Percentiles rank a stretch among this genome's conserved stretches.
Evolutionary conservation across 306 rosid species (phyloP).

Genomic region (Acacia acuminata): DNA sequence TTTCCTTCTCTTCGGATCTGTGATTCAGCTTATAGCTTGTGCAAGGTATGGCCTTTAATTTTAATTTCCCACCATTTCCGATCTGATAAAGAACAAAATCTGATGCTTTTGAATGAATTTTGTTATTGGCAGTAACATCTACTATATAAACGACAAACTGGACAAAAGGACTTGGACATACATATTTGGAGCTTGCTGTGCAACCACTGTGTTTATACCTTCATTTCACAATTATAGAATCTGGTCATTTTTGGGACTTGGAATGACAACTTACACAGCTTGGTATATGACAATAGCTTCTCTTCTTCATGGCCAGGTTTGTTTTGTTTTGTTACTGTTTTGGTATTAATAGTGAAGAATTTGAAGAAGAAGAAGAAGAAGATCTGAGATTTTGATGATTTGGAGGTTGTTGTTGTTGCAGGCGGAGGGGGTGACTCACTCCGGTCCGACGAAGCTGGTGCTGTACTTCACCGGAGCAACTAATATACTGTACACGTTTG

Average conservation of each 20-base stretch:
- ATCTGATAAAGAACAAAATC: neutral
- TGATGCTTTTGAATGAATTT: neutral
- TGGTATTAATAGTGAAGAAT: neutral
- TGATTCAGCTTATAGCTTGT: constrained; percentile 18
- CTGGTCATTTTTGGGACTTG: constrained; percentile 72
- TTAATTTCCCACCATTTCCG: no score
- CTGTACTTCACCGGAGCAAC: constrained; percentile 81
- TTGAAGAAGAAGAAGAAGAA: neutral
- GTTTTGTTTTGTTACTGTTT: neutral
- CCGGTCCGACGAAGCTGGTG: constrained; percentile 62
- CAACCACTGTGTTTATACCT: constrained; percentile 75
- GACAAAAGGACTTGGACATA: constrained; percentile 84
- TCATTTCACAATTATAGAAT: constrained; percentile 75
- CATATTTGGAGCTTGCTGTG: constrained; percentile 80
- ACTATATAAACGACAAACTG: constrained; percentile 57
- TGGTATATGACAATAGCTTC: constrained; percentile 64
- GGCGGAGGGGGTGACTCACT: constrained; percentile 49
- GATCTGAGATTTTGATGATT: neutral
- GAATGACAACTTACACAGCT: constrained; percentile 77
- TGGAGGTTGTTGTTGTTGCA: neutral
- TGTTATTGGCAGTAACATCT: neutral
- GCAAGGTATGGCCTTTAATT: constrained; percentile 4
- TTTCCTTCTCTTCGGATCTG: constrained; percentile 17
- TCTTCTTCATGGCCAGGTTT: constrained; percentile 57
- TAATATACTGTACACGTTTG: constrained; percentile 72